phyloP scores from a whole-genome alignment of 768 basidiomycete species.

The Dioszegia crocea region DNA sequence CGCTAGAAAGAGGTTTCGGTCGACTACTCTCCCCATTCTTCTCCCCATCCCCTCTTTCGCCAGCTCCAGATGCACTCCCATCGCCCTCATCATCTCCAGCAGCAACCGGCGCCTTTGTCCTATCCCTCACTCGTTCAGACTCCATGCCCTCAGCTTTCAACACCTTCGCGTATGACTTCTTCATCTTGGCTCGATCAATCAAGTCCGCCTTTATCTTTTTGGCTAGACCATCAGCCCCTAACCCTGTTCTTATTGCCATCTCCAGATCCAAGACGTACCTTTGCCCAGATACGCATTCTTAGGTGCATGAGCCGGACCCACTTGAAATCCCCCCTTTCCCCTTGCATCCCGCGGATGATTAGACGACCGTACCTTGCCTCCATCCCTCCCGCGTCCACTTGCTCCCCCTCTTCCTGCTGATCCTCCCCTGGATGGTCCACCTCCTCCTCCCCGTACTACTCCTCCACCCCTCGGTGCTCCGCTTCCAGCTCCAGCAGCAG shows the following conservation, averaged over 20 bases:
- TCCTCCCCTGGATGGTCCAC: too few species aligned
- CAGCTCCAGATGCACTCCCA: neutral
- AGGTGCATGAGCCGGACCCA: slow-evolving; percentile 46
- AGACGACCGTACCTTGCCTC: neutral
- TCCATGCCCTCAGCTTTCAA: slow-evolving; percentile 77
- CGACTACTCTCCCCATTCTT: slow-evolving; percentile 11
- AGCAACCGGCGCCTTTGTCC: slow-evolving; percentile 9
- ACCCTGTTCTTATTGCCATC: neutral
- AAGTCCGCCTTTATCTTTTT: slow-evolving; percentile 49
- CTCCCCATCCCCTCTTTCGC: slow-evolving; percentile 6
- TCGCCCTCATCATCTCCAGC: slow-evolving; percentile 18
- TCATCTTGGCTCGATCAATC: slow-evolving; percentile 46
- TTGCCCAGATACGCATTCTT: slow-evolving; percentile 51
- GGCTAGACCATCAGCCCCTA: slow-evolving; percentile 21
- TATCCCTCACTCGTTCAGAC: slow-evolving; percentile 57
- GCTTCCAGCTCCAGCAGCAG: too few species aligned
- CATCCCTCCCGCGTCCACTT: slow-evolving; percentile 13
- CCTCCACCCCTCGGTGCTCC: too few species aligned
- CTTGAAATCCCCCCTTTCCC: slow-evolving; percentile 42
- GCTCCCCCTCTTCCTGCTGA: too few species aligned
- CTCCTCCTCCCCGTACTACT: too few species aligned
- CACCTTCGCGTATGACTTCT: slow-evolving; percentile 59
- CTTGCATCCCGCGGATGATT: neutral
- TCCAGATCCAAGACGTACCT: slow-evolving; percentile 28
- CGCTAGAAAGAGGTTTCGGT: neutral